Base-by-base conservation (phyloP, 495 filamentous ascomycete species). In the Penicillium herquei region DNA sequence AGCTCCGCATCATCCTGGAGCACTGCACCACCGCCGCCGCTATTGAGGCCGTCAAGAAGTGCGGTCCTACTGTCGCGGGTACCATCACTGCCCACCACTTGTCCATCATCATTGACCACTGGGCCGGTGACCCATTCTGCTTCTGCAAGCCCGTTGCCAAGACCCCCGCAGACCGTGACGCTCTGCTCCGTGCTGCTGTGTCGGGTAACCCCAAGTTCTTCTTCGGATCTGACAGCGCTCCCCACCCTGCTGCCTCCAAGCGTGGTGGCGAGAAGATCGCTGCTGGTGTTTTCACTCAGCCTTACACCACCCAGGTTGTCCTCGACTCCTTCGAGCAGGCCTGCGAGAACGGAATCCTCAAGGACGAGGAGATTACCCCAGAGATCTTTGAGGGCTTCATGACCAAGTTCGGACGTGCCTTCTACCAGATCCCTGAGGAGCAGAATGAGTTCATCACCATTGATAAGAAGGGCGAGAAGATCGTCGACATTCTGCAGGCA, bases 111-210 rank as follows among this genome's bases (percentile, higher is more conserved):
- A 84, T 88, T 13, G 89, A 96, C 56, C 84, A 89, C 56, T 87
- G 84, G 77, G 82, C 81, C 0, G 84, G 84, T 52, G 87, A 95
- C 58, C 81, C 88, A 37, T 87, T 90, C 76, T 84, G 82, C 63
- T 95, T 91, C 78, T 96, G 92, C 80, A 96, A 96, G 72, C 91
- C 88, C 11, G 83, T 89, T 35, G 86, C 89, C 51, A 91, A 92
- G 69, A 79, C 77, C 4, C 86, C 90, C 4, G 78, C 79, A 14
- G 92, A 96, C 65, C 82, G 92, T 7, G 80, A 83, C 13, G 89
- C 91, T 7, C 79, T 96, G 49, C 72, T 96, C 54, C 79, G 81
- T 43, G 86, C 90, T 6, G 82, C 82, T 7, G 79, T 81, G 7
- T 82, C 76, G 26, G 85, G 89, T 14, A 78, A 87, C 56, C 77